Evolutionary conservation across 176 grass and related monocot genomes (phyloP).

Genomic region (Cenchrus fungigraminus): DNA sequence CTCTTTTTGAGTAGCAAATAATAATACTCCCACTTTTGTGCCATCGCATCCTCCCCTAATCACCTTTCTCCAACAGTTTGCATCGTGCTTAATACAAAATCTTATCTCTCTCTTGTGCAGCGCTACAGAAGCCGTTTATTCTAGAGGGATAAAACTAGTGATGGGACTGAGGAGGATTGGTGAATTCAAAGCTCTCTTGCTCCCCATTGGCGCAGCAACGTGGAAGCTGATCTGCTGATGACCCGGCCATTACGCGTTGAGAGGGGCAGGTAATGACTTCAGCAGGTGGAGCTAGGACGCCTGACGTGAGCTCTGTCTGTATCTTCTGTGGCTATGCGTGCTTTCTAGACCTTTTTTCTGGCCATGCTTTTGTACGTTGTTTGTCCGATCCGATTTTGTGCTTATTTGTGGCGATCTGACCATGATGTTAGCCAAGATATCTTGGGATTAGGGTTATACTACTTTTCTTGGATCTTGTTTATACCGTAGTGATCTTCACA

Average conservation of each 20-base stretch:
- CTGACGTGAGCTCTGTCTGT: background rate
- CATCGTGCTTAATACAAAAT: background rate
- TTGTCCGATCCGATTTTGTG: background rate
- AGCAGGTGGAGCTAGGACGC: background rate
- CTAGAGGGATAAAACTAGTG: background rate
- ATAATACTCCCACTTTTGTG: background rate
- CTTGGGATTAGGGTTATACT: background rate
- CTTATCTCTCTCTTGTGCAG: background rate
- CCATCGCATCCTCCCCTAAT: background rate
- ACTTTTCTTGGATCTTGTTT: background rate
- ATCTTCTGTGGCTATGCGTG: background rate
- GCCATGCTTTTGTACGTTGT: background rate
- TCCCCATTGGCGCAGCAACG: background rate
- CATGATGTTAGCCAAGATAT: background rate
- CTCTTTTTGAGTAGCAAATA: background rate
- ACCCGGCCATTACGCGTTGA: background rate
- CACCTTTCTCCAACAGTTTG: background rate
- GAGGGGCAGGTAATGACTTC: background rate
- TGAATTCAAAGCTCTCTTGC: slow-evolving; percentile 9
- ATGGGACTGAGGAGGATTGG: background rate
- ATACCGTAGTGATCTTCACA: background rate
- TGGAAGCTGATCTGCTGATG: background rate
- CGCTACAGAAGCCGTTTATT: background rate
- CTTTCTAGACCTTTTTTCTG: background rate
- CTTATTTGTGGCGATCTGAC: background rate